Evolutionary conservation across 169 alveolate genomes (phyloP), one percentile per base, ranked within the genome.

Genomic region (Eimeria zaria): DNA sequence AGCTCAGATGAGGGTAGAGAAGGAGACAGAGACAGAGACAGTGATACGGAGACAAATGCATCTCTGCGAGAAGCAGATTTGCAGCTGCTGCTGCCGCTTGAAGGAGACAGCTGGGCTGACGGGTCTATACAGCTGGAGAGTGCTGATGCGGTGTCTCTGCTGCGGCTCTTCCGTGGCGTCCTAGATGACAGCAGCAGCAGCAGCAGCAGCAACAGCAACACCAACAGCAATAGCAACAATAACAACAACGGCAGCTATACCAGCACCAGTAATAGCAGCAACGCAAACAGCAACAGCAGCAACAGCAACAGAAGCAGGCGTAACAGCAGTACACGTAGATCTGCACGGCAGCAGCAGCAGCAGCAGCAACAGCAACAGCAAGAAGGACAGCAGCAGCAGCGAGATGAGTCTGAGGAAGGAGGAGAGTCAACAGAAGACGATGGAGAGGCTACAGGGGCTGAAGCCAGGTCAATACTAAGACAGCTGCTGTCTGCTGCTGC

Each of bases 161-260:
- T 83, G 51, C 71, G 91, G 53, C 33, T 83, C 22, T 53, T 83
- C 41, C 91, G 76, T 3, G 74, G 91, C 11, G 58, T 83, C 36
- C 58, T 83, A 27, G 91, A 83, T 11, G 76, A 51, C 71, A 55
- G 53, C 30, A 51, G 74, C 73, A 81, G 30, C 90, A n/a, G 27
- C 44, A 81, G n/a, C 71, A 81, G 90, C 69, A 76, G 24, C 87
- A 76, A 62, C 87, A 76, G 55, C 87, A 76, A 33, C 87, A 76
- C 27, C 87, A 69, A 39, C 80, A 69, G 41, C 80, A 22, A 20
- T 30, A 69, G 41, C 80, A 41, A n/a, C 60, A 18, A 48, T 62
- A 76, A n/a, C 60, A 76, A 33, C 87, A 76, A n/a, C 62, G 24
- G n/a, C 89, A 46, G 41, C 89, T 46, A 53, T 69, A 44, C 7